Evolutionary conservation across 257 asterid genomes (phyloP).

Genomic region (Primulina tabacum): DNA sequence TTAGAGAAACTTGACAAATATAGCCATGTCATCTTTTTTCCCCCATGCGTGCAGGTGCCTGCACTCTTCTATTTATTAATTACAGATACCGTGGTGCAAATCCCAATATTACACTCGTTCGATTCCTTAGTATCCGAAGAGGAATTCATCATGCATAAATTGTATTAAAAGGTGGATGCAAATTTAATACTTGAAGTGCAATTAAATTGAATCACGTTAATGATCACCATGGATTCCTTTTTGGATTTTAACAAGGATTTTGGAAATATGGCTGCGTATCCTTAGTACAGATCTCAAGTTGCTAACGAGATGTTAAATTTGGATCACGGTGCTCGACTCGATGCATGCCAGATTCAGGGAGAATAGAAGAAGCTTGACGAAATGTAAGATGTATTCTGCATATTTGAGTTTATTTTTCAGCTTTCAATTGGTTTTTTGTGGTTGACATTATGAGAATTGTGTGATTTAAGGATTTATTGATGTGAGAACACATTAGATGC

Average conservation of each 20-base stretch:
- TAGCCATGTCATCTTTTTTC: no score
- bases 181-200: no score
- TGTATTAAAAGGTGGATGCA: neutral
- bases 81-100: neutral
- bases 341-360: no score
- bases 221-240: neutral
- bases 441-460: neutral
- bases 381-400: neutral
- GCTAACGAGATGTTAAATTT: neutral
- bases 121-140: neutral
- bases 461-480: neutral
- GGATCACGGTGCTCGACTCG: neutral
- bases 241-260: neutral
- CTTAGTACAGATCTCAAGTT: neutral
- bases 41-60: neutral
- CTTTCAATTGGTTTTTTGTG: neutral
- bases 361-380: neutral
- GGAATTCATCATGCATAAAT: neutral
- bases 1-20: neutral
- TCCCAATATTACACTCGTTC: neutral
- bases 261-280: neutral
- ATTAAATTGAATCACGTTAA: neutral
- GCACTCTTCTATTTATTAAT: neutral
- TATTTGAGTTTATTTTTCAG: neutral
- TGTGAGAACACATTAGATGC: neutral